phyloP scores from a whole-genome alignment of 345 rosid genomes.

The Streptanthus diversifolius region DNA sequence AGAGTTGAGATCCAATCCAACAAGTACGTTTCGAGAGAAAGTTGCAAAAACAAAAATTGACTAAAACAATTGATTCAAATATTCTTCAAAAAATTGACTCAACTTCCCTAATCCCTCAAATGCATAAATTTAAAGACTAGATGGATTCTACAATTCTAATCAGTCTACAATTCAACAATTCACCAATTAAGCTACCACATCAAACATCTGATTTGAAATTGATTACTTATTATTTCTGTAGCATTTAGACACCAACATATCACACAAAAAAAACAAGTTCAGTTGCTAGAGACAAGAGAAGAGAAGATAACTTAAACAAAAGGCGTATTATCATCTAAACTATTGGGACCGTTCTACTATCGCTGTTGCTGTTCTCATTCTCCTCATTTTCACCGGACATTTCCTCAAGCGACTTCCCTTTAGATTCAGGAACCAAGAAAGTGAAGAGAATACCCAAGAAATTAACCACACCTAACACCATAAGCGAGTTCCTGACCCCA shows the following conservation, averaged over 20 bases:
- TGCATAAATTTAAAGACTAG: no score
- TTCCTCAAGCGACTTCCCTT: slow-evolving; percentile 36
- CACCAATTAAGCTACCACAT: background rate
- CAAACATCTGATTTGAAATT: background rate
- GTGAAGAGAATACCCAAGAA: slow-evolving; percentile 38
- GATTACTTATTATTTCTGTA: background rate
- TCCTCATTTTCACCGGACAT: slow-evolving; percentile 37
- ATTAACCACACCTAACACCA: slow-evolving; percentile 58
- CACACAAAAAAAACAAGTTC: background rate
- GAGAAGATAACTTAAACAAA: background rate
- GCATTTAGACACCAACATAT: background rate
- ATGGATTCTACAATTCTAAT: background rate
- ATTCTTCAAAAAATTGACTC: no score
- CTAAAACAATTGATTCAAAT: no score
- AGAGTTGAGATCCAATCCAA: no score
- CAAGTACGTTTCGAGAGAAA: no score
- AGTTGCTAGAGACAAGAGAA: background rate
- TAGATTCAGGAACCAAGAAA: slow-evolving; percentile 38
- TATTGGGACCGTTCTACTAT: slow-evolving; percentile 30
- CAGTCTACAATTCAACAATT: background rate
- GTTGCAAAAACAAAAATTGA: no score
- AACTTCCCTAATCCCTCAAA: no score
- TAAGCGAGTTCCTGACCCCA: slow-evolving; percentile 66
- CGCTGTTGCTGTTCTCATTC: slow-evolving; percentile 21
- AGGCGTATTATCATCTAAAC: background rate